Base-by-base conservation (phyloP, 331 rosid genomes). In the Malus hybrid region DNA sequence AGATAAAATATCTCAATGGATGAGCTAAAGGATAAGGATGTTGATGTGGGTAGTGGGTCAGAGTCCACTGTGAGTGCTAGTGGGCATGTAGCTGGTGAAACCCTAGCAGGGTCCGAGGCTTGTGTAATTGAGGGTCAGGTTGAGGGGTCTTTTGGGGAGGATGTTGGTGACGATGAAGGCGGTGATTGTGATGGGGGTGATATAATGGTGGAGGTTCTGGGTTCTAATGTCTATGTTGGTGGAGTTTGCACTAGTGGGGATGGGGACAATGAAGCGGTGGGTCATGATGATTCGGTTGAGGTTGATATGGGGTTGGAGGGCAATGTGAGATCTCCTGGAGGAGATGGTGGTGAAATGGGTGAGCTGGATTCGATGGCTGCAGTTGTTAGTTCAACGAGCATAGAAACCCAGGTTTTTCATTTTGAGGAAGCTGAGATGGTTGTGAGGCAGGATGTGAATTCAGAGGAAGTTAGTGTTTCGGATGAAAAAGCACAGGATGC, bases 181-280 rank as follows among this genome's bases (percentile, higher is more conserved):
- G 90, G 80, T 46, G 66, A 70, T 70, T 88, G 96, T 81, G 85
- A 86, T 84, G 95, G 93, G 79, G 88, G 80, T 72, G 98, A 89
- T 46, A 66, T 89, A 76, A 85, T 90, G 94, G 87, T 90, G 78
- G 93, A 87, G 86, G 96, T 89, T 66, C 82, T 88, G 73, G 96
- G 89, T 71, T 85, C 93, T 58, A 89, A 85, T 80, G 84, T 91
- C 79, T 93, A 84, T 82, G 86, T 90, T 80, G 96, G 92, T 80
- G 97, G 94, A 66, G 96, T 88, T 73, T 90, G 93, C 73, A 82
- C 90, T 10, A 82, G 75, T 72, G 87, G 73, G 36, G 73, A 75
- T 50, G 82, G 78, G 72, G 77, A 64, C 50, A 86, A 77, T 57
- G 87, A 77, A 6, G 91, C 74, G 80, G 77, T 71, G 63, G 84